A percentile compares a stretch with the other conserved stretches of the same genome.
phyloP scores from a whole-genome alignment of 2,329 filamentous ascomycete genomes.

The Fusarium sarcochroum region DNA sequence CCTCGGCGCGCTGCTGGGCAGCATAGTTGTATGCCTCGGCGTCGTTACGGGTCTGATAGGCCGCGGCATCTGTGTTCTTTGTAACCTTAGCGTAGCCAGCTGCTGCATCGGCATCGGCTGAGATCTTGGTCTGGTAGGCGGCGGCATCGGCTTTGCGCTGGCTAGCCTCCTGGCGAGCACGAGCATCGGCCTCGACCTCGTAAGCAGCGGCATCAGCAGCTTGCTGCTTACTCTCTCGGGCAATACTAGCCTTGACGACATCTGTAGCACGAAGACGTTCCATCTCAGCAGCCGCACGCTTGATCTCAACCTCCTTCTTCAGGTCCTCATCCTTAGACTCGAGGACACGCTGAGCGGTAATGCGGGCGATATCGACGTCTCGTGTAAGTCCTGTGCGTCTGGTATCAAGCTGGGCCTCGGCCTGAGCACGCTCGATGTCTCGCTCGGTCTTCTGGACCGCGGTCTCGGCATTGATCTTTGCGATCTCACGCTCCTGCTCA shows the following conservation, averaged over 20 bases:
- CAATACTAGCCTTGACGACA: constrained; percentile 82
- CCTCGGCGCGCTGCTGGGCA: constrained; percentile 68
- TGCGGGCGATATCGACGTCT: constrained; percentile 81
- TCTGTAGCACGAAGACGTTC: constrained; percentile 83
- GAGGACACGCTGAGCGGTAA: constrained; percentile 79
- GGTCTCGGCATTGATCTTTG: constrained; percentile 89
- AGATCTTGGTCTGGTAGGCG: constrained; percentile 64
- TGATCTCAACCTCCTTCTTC: constrained; percentile 82
- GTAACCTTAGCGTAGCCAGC: constrained; percentile 65
- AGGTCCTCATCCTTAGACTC: constrained; percentile 85
- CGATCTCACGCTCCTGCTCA: constrained; percentile 86
- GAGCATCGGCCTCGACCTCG: constrained; percentile 73
- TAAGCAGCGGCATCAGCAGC: constrained; percentile 76
- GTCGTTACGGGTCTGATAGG: constrained; percentile 64
- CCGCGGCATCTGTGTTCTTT: constrained; percentile 66
- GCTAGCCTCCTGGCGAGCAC: constrained; percentile 66
- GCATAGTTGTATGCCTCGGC: constrained; percentile 58
- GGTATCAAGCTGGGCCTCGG: constrained; percentile 82
- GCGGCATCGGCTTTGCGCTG: constrained; percentile 67
- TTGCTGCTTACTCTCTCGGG: constrained; percentile 77
- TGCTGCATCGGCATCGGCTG: constrained; percentile 59
- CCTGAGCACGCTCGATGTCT: constrained; percentile 83
- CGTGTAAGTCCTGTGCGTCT: constrained; percentile 79
- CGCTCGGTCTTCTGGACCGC: constrained; percentile 88
- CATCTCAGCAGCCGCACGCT: constrained; percentile 83